These are phyloP conservation scores for Candida glucosophila DNA, from an alignment of 1,139 yeast genomes.

Conservation along the genomic window DNA sequence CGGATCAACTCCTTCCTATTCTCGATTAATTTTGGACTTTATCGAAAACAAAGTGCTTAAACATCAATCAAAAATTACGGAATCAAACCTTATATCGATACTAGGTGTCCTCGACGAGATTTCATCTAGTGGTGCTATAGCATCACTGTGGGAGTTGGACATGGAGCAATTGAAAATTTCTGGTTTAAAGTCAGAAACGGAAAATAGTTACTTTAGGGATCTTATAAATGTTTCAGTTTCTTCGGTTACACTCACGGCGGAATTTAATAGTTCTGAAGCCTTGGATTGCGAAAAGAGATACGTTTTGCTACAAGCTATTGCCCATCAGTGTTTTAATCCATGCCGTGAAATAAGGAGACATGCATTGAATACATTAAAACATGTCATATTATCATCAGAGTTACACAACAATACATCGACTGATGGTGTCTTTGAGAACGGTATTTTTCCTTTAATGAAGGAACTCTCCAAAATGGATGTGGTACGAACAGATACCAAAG, in stretches of 20 bases:
- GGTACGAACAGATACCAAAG: slow-evolving; percentile 51
- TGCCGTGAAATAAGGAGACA: slow-evolving; percentile 65
- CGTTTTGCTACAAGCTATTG: slow-evolving; percentile 64
- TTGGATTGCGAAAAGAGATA: slow-evolving; percentile 19
- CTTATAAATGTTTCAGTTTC: slow-evolving; percentile 50
- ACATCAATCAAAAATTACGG: slow-evolving; percentile 29
- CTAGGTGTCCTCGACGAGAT: slow-evolving; percentile 72
- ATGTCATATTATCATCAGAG: slow-evolving; percentile 30
- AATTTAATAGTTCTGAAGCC: slow-evolving; percentile 28
- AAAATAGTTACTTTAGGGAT: slow-evolving; percentile 38
- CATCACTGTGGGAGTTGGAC: slow-evolving; percentile 55
- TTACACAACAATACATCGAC: slow-evolving; percentile 25
- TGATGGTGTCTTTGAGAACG: slow-evolving; percentile 57
- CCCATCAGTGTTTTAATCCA: slow-evolving; percentile 85
- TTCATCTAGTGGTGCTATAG: slow-evolving; percentile 75
- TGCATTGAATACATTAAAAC: slow-evolving; percentile 52
- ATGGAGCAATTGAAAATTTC: no score
- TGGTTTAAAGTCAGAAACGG: slow-evolving; percentile 18
- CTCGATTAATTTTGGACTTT: slow-evolving; percentile 42
- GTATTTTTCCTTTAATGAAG: slow-evolving; percentile 65
- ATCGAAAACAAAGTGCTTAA: slow-evolving; percentile 35
- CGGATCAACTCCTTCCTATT: slow-evolving; percentile 47
- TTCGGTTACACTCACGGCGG: slow-evolving; percentile 54
- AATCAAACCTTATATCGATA: slow-evolving; percentile 50
- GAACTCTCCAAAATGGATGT: slow-evolving; percentile 63